Evolutionary conservation across 805 yeast species (phyloP).

Genomic region (Limtongia smithiae): DNA sequence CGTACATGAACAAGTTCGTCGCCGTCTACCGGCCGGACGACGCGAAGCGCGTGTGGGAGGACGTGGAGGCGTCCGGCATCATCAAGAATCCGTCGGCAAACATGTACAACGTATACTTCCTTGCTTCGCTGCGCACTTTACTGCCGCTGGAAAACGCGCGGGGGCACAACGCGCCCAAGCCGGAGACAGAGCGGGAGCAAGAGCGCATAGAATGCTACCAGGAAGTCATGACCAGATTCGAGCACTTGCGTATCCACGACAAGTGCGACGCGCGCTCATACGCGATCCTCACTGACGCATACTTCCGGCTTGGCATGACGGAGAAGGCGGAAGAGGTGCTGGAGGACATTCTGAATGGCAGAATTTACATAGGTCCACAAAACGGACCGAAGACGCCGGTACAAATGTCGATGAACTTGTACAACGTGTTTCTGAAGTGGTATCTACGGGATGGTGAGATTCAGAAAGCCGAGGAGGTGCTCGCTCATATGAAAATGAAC

Average conservation of each 20-base stretch:
- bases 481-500: not conserved
- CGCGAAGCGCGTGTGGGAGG: constrained; percentile 11
- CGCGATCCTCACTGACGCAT: constrained; percentile 14
- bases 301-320: constrained; percentile 6
- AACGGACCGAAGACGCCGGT: not conserved
- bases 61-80: constrained; percentile 1
- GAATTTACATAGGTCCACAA: not conserved
- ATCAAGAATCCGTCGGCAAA: constrained; percentile 5
- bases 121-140: constrained; percentile 5
- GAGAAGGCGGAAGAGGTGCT: constrained; percentile 4
- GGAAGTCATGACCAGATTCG: not conserved
- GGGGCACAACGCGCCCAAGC: not conserved
- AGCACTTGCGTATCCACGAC: not conserved
- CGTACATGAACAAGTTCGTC: constrained; percentile 11
- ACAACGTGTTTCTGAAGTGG: constrained; percentile 6
- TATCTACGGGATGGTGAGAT: not conserved
- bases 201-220: not conserved
- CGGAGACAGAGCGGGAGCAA: not conserved
- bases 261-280: constrained; percentile 7
- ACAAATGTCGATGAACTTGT: not conserved
- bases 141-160: not conserved
- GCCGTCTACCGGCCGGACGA: not conserved
- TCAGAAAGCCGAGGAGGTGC: not conserved
- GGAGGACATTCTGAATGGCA: not conserved
- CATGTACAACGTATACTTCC: constrained; percentile 8